Conservation (phyloP, 805 yeast genomes). For the Metschnikowia lochheadii region DNA sequence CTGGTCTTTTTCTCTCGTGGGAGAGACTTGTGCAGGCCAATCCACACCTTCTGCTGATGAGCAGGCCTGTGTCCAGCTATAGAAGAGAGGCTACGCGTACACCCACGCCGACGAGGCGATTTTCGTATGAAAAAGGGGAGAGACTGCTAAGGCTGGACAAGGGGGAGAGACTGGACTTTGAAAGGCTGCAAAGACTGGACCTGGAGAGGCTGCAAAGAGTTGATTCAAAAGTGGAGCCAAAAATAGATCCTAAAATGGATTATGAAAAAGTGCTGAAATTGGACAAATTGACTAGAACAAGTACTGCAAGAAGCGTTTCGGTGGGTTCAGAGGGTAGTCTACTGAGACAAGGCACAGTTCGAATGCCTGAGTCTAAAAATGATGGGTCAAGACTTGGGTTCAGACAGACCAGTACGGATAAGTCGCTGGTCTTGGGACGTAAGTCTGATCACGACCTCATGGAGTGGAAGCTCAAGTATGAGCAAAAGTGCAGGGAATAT, state of each 20-base stretch:
- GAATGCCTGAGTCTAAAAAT: not conserved
- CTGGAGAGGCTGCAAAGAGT: no score
- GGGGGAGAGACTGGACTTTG: not conserved
- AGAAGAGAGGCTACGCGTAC: conserved; percentile 1
- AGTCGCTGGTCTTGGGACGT: not conserved
- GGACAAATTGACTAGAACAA: not conserved
- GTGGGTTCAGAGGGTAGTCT: not conserved
- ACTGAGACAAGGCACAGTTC: not conserved
- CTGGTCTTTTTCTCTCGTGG: conserved; percentile 73
- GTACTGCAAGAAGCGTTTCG: not conserved
- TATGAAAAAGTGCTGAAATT: not conserved
- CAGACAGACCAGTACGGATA: not conserved
- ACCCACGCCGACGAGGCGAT: conserved; percentile 2
- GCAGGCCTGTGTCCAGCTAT: conserved; percentile 5
- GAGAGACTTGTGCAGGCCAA: conserved; percentile 38
- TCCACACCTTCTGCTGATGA: conserved; percentile 21
- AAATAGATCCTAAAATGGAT: no score
- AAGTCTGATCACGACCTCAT: not conserved
- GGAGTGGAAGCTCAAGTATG: conserved; percentile 10
- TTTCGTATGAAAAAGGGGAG: not conserved
- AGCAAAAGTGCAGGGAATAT: conserved; percentile 23
- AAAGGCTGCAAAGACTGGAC: not conserved
- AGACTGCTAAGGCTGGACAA: not conserved
- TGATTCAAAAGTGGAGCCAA: no score
- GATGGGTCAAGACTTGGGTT: not conserved